These are phyloP conservation scores for Abrus precatorius DNA, from an alignment of 306 rosid species.

Conservation along the genomic window DNA sequence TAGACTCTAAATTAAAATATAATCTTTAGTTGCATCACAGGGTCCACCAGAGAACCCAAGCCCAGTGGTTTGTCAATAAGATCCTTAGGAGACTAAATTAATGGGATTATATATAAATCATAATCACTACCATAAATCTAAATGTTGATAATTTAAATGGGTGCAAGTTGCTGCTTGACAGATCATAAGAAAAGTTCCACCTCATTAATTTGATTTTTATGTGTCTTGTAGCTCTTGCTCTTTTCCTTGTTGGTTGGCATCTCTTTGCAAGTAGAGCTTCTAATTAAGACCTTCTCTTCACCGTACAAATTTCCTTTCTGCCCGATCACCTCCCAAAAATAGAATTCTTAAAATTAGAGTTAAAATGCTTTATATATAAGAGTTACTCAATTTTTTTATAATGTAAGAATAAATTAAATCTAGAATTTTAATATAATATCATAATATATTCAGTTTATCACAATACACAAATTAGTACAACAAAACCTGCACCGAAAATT, in stretches of 20 bases:
- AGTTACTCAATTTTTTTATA: no score
- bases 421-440: no score
- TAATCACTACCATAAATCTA: background rate
- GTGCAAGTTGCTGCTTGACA: constrained; percentile 29
- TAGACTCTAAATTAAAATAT: constrained; percentile 17
- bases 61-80: background rate
- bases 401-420: no score
- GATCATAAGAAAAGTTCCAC: constrained; percentile 12
- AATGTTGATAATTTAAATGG: background rate
- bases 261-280: background rate
- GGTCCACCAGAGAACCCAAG: constrained; percentile 38
- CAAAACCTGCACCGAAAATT: no score
- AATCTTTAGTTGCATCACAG: constrained; percentile 16
- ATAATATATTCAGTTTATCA: no score
- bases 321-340: no score
- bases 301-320: no score
- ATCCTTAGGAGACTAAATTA: background rate
- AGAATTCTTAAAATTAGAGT: no score
- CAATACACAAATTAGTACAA: no score
- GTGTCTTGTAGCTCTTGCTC: constrained; percentile 19
- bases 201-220: background rate
- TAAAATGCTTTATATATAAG: no score
- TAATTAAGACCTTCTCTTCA: background rate
- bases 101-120: background rate
- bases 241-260: background rate